A percentile compares a stretch with the other conserved stretches of the same genome.
These are phyloP conservation scores for Populus davidiana DNA, from an alignment of 345 rosid genomes.

Conservation along the genomic window DNA sequence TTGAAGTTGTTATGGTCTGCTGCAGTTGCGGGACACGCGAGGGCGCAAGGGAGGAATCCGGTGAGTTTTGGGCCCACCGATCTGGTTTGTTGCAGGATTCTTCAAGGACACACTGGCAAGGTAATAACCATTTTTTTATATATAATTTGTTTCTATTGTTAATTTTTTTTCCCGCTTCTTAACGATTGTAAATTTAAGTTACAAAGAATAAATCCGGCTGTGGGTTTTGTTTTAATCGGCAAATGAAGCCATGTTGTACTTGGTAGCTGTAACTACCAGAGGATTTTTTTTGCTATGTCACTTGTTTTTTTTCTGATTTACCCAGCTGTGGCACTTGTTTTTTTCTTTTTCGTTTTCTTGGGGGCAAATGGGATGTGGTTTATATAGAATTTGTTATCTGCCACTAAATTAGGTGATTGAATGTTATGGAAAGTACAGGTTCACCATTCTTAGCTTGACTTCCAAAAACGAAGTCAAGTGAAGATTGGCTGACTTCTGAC, in stretches of 20 bases:
- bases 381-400: not conserved
- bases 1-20: slow-evolving; percentile 3
- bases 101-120: slow-evolving; percentile 97
- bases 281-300: not conserved
- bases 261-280: not conserved
- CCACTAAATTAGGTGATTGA: not conserved
- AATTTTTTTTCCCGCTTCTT: not conserved
- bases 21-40: slow-evolving; percentile 70
- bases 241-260: not conserved
- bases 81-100: slow-evolving; percentile 91
- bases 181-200: not conserved
- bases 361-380: not conserved
- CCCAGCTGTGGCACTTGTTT: too few species aligned
- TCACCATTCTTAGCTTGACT: not conserved
- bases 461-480: not conserved
- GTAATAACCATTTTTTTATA: slow-evolving; percentile 24
- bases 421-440: not conserved
- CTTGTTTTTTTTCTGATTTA: too few species aligned
- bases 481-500: not conserved
- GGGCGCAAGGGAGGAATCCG: slow-evolving; percentile 57
- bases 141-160: not conserved
- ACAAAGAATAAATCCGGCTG: not conserved
- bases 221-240: not conserved
- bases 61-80: slow-evolving; percentile 82
- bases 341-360: not conserved